Percentiles rank a stretch among this genome's conserved stretches.
Evolutionary conservation across 139 green algal species (phyloP).

Genomic region (Pleodorina starrii): DNA sequence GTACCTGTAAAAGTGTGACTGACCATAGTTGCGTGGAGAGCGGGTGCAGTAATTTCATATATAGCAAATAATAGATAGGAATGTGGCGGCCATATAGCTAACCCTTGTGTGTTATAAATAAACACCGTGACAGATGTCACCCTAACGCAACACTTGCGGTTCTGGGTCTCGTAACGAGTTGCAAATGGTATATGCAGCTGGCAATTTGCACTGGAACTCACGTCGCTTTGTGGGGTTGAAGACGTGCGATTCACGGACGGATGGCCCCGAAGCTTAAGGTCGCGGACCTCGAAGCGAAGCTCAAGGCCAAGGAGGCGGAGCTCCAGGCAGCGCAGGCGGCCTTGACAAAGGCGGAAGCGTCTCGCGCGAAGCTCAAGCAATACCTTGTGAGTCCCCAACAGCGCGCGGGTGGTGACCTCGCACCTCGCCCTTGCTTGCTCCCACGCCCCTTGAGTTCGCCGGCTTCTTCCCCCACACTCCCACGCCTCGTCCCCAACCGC

Average conservation of each 20-base stretch:
- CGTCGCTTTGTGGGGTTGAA: no score
- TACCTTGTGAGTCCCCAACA: constrained; percentile 20
- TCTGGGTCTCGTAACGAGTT: no score
- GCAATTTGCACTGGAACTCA: no score
- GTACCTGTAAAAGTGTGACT: no score
- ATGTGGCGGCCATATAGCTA: no score
- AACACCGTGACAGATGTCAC: no score
- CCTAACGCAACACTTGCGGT: no score
- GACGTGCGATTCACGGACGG: background rate
- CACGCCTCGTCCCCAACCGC: background rate
- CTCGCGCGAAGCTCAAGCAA: constrained; percentile 22
- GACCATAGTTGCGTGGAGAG: no score
- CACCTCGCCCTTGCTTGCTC: background rate
- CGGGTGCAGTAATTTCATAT: no score
- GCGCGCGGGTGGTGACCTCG: background rate
- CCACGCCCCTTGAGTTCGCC: background rate
- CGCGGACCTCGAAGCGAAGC: constrained; percentile 7
- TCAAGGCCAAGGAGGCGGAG: constrained; percentile 10
- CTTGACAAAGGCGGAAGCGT: constrained; percentile 30
- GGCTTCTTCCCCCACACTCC: background rate
- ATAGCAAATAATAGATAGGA: no score
- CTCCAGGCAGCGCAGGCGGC: background rate
- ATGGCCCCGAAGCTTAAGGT: constrained; percentile 32
- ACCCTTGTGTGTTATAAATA: no score
- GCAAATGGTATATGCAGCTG: no score